A percentile compares a stretch with the other conserved stretches of the same genome.
phyloP scores from a whole-genome alignment of 192 early-diverging fungal species.

The Coemansia sp. region DNA sequence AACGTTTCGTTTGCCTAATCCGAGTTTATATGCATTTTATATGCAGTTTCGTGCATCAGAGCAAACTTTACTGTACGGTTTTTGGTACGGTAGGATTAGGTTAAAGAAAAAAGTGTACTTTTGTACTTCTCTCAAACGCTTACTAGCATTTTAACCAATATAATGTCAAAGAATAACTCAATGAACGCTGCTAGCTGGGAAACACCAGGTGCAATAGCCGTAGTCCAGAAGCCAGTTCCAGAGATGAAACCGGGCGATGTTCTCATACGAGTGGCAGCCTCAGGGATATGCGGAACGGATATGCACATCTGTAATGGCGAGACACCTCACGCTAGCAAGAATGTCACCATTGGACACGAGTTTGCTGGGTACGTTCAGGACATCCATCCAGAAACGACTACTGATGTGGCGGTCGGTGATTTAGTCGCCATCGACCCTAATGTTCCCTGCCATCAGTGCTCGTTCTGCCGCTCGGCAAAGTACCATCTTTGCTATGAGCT shows the following conservation, averaged over 20 bases:
- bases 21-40: too few relatives aligned
- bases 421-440: constrained; percentile 55
- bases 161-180: constrained; percentile 3
- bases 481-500: constrained; percentile 50
- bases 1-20: too few relatives aligned
- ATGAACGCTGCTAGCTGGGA: constrained; percentile 51
- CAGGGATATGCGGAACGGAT: constrained; percentile 57
- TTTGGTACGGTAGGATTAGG: too few relatives aligned
- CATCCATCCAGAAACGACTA: constrained; percentile 32
- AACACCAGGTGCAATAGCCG: constrained; percentile 32
- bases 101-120: too few relatives aligned
- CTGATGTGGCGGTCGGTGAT: constrained; percentile 31
- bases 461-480: constrained; percentile 46
- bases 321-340: constrained; percentile 48
- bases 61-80: too few relatives aligned
- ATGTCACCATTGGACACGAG: constrained; percentile 55
- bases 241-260: constrained; percentile 36
- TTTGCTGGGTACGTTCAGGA: constrained; percentile 52
- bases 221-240: constrained; percentile 41
- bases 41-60: too few relatives aligned
- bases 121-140: too few relatives aligned
- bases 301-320: constrained; percentile 57
- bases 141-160: not conserved
- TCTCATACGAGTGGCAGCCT: constrained; percentile 53
- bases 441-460: constrained; percentile 49